phyloP scores from a whole-genome alignment of 2,329 filamentous ascomycete species.

The Stachybotrys elegans region DNA sequence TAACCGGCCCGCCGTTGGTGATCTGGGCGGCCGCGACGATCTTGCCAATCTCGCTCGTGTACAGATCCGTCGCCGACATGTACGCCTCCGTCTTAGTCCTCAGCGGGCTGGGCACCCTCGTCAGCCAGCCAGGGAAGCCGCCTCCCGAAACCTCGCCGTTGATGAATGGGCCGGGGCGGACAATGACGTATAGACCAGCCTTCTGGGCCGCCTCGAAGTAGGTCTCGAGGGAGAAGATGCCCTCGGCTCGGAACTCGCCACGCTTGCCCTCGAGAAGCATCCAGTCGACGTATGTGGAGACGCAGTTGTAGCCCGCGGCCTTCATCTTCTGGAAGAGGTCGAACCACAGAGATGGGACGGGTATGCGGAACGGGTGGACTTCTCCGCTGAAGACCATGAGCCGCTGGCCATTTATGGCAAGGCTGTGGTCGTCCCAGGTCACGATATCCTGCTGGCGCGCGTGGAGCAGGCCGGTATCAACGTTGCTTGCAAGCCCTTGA shows the following conservation, averaged over 20 bases:
- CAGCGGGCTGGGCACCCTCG: conserved; percentile 52
- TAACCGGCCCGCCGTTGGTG: conserved; percentile 68
- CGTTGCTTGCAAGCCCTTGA: too few species aligned
- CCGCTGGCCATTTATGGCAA: conserved; percentile 62
- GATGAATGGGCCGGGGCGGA: conserved; percentile 61
- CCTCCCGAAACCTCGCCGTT: conserved; percentile 66
- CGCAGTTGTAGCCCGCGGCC: conserved; percentile 64
- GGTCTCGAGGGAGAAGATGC: conserved; percentile 61
- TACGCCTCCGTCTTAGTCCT: conserved; percentile 53
- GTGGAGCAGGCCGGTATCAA: not conserved
- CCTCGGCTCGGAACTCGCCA: conserved; percentile 60
- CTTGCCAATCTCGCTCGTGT: conserved; percentile 47
- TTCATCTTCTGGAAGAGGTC: conserved; percentile 74
- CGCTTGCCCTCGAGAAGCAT: conserved; percentile 64
- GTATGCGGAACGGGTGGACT: conserved; percentile 52
- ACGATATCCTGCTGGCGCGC: conserved; percentile 2
- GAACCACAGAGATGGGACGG: conserved; percentile 39
- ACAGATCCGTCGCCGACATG: conserved; percentile 52
- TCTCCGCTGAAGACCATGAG: conserved; percentile 63
- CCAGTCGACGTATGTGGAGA: conserved; percentile 71
- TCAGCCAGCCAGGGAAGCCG: conserved; percentile 69
- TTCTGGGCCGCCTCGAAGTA: conserved; percentile 65
- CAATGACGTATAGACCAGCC: conserved; percentile 66
- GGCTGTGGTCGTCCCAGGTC: conserved; percentile 8
- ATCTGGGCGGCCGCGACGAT: conserved; percentile 66